Evolutionary conservation across 441 rosid species (phyloP), one percentile per base, ranked within the genome.

Genomic region (Flueggea neowawraea): DNA sequence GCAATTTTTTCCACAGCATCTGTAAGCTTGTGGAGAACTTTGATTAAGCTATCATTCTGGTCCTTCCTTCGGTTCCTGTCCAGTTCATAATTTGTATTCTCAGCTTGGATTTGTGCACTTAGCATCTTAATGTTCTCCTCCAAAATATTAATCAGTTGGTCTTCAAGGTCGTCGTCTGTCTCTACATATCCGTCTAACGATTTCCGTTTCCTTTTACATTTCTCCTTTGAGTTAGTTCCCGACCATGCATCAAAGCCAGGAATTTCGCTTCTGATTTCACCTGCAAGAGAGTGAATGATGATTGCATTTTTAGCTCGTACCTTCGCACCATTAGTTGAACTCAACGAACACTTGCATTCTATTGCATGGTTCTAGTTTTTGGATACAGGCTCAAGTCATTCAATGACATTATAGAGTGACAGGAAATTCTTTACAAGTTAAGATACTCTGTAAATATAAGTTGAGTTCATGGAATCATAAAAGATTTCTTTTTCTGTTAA

Each of bases 1-100:
- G 96, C 89, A 16, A 91, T 91, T 70, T 71, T 88, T 4, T 75
- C 76, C 11, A 88, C 66, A 57, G 85, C 91, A 28, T 91, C 96
- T 4, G 91, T 84, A 10, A 91, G 87, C 74, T 82, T 91, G 49
- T 76, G 80, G 64, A 91, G 90, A 62, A 80, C 85, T 6, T 78
- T 64, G 32, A 88, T 77, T 60, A 91, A 67, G 72, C 69, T 81
- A 52, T 80, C 84, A 16, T 78, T 60, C 3, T 84, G 85, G 65
- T 73, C 81, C 76, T 79, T 81, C 58, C 96, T 67, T 71, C 85
- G 90, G 69, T 84, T 82, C 61, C 94, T 73, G 68, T 88, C 91
- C 73, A 81, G 66, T 67, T 76, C 82, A 16, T 71, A 75, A 65
- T 79, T 81, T 61, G 49, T 70, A 75, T 80, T 91, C 74, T 89